Evolutionary conservation across 1,284 basidiomycete species (phyloP).

Genomic region (Cryptococcus sp.): DNA sequence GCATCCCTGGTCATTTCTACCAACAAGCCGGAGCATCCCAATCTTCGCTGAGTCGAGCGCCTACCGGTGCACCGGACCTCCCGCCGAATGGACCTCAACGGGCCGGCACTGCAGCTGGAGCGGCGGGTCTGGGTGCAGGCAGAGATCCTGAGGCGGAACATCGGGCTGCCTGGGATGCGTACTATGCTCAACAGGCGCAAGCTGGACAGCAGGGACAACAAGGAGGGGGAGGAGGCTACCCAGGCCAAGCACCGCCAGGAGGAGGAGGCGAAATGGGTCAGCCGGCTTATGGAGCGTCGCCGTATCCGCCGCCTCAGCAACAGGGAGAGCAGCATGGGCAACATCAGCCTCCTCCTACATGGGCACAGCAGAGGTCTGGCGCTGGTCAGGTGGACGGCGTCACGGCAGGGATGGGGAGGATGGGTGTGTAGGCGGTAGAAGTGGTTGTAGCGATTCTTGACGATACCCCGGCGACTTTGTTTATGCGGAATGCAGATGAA

Average conservation of each 20-base stretch:
- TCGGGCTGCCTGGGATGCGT: slow-evolving; percentile 44
- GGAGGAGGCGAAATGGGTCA: slow-evolving; percentile 5
- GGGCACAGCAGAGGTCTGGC: not conserved
- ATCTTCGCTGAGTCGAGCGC: slow-evolving; percentile 15
- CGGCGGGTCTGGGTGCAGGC: slow-evolving; percentile 31
- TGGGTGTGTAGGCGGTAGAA: slow-evolving; percentile 20
- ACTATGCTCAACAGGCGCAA: slow-evolving; percentile 38
- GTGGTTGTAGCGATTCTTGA: too few relatives aligned
- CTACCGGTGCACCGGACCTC: slow-evolving; percentile 22
- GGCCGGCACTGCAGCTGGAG: slow-evolving; percentile 30
- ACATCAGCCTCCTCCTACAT: not conserved
- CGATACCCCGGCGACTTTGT: too few relatives aligned
- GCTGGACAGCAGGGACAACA: slow-evolving; percentile 14
- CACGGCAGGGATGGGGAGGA: slow-evolving; percentile 26
- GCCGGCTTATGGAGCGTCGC: slow-evolving; percentile 21
- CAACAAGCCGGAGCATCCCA: slow-evolving; percentile 9
- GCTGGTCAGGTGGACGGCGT: slow-evolving; percentile 22
- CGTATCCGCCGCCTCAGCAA: slow-evolving; percentile 15
- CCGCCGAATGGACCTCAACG: slow-evolving; percentile 21
- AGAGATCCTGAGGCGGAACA: slow-evolving; percentile 30
- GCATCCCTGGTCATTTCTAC: slow-evolving; percentile 12
- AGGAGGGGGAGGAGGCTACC: not conserved
- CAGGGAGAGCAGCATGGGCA: slow-evolving; percentile 6
- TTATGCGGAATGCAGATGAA: too few relatives aligned
- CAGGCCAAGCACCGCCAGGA: not conserved